Conservation (phyloP, 768 basidiomycete species). For the Podaxis carcinomalis region DNA sequence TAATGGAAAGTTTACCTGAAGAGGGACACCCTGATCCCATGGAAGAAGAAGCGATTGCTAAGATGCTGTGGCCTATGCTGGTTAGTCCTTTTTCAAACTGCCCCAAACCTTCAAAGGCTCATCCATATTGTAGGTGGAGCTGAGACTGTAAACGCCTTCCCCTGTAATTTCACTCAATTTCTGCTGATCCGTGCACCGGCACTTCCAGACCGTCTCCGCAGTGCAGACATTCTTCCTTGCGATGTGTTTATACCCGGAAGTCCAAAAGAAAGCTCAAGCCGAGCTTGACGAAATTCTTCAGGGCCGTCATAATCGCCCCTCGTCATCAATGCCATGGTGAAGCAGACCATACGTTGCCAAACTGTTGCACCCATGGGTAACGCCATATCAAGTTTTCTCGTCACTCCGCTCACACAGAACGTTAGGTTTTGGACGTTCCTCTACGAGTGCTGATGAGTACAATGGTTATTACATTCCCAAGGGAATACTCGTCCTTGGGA, state of each 20-base stretch:
- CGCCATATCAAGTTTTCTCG: constrained; percentile 8
- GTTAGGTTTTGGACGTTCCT: constrained; percentile 15
- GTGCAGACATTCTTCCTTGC: constrained; percentile 29
- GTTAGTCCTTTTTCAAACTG: not conserved
- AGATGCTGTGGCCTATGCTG: constrained; percentile 1
- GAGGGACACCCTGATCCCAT: not conserved
- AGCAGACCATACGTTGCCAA: constrained; percentile 22
- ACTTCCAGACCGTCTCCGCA: constrained; percentile 25
- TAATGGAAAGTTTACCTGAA: constrained; percentile 6
- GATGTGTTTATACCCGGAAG: constrained; percentile 24
- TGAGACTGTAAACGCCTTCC: constrained; percentile 29
- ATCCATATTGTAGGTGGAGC: constrained; percentile 29
- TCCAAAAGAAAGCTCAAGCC: constrained; percentile 23
- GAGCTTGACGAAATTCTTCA: constrained; percentile 25
- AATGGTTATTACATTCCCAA: constrained; percentile 31
- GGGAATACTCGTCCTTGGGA: constrained; percentile 23
- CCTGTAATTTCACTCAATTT: not conserved
- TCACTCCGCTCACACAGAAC: constrained; percentile 18
- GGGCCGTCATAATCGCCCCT: constrained; percentile 17
- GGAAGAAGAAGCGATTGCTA: constrained; percentile 4
- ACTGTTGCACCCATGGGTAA: constrained; percentile 17
- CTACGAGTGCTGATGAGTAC: constrained; percentile 26
- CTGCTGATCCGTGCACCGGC: not conserved
- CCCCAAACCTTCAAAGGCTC: not conserved
- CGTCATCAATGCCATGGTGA: constrained; percentile 20